phyloP scores from a whole-genome alignment of 169 alveolate genomes.

The Condylostoma magnum region DNA sequence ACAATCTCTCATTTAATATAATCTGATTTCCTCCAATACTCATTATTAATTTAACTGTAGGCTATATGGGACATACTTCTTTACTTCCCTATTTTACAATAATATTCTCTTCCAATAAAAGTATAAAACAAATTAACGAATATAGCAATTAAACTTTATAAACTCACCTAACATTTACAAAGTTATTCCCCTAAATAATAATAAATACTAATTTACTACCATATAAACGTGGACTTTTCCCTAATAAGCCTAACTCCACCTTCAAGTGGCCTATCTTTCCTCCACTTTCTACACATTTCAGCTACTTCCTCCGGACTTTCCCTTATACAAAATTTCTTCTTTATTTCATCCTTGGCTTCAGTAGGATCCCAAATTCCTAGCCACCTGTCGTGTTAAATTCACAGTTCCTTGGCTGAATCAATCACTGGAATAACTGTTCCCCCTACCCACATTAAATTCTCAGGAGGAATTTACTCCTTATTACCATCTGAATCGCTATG shows the following conservation, averaged over 20 bases:
- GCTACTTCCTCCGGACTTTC: constrained; percentile 10
- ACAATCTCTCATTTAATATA: too few relatives aligned
- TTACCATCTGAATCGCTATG: constrained; percentile 31
- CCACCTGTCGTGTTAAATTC: constrained; percentile 68
- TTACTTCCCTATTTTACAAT: too few relatives aligned
- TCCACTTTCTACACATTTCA: constrained; percentile 51
- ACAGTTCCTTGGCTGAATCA: constrained; percentile 72
- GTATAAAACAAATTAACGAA: too few relatives aligned
- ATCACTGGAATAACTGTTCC: constrained; percentile 70
- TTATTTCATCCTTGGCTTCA: constrained; percentile 34
- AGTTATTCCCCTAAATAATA: too few relatives aligned
- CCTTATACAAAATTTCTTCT: constrained; percentile 17
- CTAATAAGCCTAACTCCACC: constrained; percentile 65
- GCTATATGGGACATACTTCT: too few relatives aligned
- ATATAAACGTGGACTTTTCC: constrained; percentile 64
- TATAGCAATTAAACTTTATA: too few relatives aligned
- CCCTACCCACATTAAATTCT: constrained; percentile 75
- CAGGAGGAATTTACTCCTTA: constrained; percentile 48
- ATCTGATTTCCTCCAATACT: too few relatives aligned
- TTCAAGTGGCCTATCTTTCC: constrained; percentile 65
- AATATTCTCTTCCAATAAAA: too few relatives aligned
- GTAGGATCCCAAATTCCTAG: constrained; percentile 50
- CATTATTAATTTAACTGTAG: too few relatives aligned
- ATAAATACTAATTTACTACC: too few relatives aligned
- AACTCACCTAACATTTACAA: too few relatives aligned